Conservation (phyloP, 164 flowering plant genomes). For the Cinnamomum micranthum region DNA sequence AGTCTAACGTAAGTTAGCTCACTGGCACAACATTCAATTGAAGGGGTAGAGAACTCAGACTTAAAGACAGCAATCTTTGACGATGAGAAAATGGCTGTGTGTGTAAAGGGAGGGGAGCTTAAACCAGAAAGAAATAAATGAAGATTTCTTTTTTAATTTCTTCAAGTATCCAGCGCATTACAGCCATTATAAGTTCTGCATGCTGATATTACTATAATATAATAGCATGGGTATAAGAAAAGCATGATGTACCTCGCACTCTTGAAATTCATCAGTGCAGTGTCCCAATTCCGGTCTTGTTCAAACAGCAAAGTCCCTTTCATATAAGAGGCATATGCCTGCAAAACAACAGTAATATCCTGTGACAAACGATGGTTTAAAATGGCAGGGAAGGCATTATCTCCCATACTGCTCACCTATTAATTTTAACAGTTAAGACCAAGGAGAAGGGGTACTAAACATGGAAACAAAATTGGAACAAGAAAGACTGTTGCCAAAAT, state of each 20-base stretch:
- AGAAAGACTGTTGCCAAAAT: neutral
- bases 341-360: slow-evolving; percentile 10
- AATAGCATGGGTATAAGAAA: neutral
- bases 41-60: neutral
- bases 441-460: neutral
- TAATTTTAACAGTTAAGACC: too few species aligned
- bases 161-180: neutral
- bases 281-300: slow-evolving; percentile 89
- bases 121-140: neutral
- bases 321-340: slow-evolving; percentile 98
- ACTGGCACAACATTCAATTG: neutral
- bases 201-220: neutral
- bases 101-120: neutral
- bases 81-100: neutral
- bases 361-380: too few species aligned
- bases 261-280: slow-evolving; percentile 75
- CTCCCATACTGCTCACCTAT: neutral
- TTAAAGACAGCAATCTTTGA: neutral
- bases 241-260: slow-evolving; percentile 65
- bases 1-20: slow-evolving; percentile 6
- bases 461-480: neutral
- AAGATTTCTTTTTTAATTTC: neutral
- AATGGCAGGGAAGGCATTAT: neutral
- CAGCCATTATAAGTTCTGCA: neutral
- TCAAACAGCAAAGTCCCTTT: slow-evolving; percentile 86